Base-by-base conservation (phyloP, 192 early-diverging fungal genomes). In the Backusella mclennaniae region DNA sequence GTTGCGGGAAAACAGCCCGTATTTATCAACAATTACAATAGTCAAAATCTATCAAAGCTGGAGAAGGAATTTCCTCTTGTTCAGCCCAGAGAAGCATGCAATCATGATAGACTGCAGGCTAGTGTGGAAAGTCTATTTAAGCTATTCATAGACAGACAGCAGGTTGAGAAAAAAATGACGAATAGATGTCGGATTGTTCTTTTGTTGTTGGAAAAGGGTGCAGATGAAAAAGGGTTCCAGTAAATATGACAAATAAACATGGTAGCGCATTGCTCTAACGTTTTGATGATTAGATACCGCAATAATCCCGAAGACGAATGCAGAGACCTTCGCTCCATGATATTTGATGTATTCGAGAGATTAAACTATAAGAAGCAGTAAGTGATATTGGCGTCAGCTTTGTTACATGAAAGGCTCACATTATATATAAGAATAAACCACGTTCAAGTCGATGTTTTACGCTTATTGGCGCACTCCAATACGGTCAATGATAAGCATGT, bases 391-490 rank as follows among this genome's bases (percentile, higher is more conserved):
- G 49, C 3, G 33, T 3, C 33, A 33, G 33, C 33, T 33, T 33
- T 0, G 46, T n/a, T 5, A 56, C 26, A 11, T 9, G n/a, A 26
- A 11, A 26, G 8, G 11, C 4, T 63, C 21, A 21, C 21, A 17
- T 21, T 23, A 31, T 72, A 15, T 31, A 26, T 19, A 23, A 74
- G 36, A 21, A 63, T 74, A 35, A 39, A 66, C 4, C 73, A 74
- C 41, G 56, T 75, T 6, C 66, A 75, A 44, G 66, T 75, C 1
- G 74, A 75, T 75, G 66, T 75, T 17, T 39, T 75, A 15, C 38
- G 74, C 17, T 5, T 75, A n/a, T 17, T 75, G 3, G 23, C 74
- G 7, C n/a, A 67, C 8, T 6, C 35, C 15, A 12, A 23, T 41
- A 29, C 11, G 5, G 17, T 9, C 6, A 14, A n/a, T 2, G 17